Conservation (phyloP, 1,284 basidiomycete species). For the Pseudomicrostroma phylloplanum region DNA sequence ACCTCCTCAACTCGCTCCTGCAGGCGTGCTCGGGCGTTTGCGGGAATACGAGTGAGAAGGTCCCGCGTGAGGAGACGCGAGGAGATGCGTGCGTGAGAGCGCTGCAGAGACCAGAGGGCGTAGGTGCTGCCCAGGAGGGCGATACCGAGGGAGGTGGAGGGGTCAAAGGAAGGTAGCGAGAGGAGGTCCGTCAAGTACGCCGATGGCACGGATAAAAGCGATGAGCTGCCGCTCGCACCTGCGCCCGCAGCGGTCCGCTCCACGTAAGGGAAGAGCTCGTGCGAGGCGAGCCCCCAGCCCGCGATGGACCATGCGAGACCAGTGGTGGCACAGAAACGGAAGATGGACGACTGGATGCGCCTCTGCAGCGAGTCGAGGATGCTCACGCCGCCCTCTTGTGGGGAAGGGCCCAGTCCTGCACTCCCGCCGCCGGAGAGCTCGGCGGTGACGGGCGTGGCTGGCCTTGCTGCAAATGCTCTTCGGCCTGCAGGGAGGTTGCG, state of each 20-base stretch:
- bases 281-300: neutral
- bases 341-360: neutral
- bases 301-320: neutral
- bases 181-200: neutral
- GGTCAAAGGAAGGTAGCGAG: neutral
- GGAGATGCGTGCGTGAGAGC: neutral
- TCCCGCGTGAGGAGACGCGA: neutral
- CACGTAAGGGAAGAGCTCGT: neutral
- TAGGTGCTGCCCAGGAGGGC: neutral
- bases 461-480: neutral
- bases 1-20: neutral
- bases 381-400: neutral
- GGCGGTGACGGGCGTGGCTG: neutral
- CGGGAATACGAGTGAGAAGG: neutral
- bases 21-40: neutral
- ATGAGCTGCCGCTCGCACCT: neutral
- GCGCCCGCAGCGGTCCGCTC: neutral
- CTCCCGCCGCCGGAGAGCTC: neutral
- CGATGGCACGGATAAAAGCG: neutral
- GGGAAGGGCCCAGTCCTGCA: slow-evolving; percentile 3
- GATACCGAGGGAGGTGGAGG: neutral
- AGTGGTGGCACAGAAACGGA: neutral
- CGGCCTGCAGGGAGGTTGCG: neutral
- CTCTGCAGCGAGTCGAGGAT: neutral
- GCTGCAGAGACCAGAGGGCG: slow-evolving; percentile 1